Base-by-base conservation (phyloP, 176 grass and related monocot species). In the Triticum turgidum region DNA sequence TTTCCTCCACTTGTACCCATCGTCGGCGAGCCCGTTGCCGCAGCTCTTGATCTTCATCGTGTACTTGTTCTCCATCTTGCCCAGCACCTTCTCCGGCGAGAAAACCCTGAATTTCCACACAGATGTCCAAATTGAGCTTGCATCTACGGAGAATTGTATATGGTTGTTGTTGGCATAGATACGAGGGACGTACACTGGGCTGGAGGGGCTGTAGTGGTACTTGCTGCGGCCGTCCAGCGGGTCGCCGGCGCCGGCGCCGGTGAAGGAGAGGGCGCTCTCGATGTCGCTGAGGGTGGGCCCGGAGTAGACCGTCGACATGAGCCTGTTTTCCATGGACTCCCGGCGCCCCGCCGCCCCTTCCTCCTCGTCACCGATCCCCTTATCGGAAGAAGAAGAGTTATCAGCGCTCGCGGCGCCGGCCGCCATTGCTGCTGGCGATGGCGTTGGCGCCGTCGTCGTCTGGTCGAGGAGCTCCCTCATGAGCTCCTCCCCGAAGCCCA, bases 1-100 rank as follows among this genome's bases (percentile, higher is more conserved):
- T 24, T 96, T 99, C 82, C 97, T 96, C 97, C 97, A 99, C 74
- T 93, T 99, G 80, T 99, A 99, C 7, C 94, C 97, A 87, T 99
- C 97, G 41, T 99, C 97, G 3, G 85, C 87, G 17, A 91, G 85
- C 12, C 93, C 78, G 10, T 77, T 94, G 17, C 89, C 90, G 24
- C 82, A 87, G 11, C 80, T 87, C 87, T 91, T 98, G 22, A 96
- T 96, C 91, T 86, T 92, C 45, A 98, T 81, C 59, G 90, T 98
- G 76, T 95, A 94, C 78, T 94, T 98, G 88, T 88, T 96, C 84
- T 96, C 94, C 83, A 95, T 96, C 89, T 92, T 94, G 73, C 92
- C 87, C 76, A 91, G 34, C 51, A 89, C 77, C 86, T 90, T 96
- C 87, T 98, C 90, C 49, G 90, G 90, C 59, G 91, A 88, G 61